Conservation (phyloP, 768 basidiomycete genomes). For the Naganishia antarctica region DNA sequence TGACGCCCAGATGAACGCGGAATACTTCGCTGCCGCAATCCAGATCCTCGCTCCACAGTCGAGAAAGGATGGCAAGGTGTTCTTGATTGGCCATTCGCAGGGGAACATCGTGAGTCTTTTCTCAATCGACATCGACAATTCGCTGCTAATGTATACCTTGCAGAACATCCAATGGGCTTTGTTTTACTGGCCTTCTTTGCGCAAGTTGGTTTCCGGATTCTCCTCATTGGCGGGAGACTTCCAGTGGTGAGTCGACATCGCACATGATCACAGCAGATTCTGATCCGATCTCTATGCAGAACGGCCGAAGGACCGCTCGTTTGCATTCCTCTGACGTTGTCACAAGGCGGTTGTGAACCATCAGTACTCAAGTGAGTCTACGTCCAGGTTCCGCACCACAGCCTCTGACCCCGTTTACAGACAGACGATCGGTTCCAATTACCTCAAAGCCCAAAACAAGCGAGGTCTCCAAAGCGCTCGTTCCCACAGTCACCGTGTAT, state of each 20-base stretch:
- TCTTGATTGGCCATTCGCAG: slow-evolving; percentile 40
- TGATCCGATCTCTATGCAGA: background rate
- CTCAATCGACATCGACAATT: background rate
- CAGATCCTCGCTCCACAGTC: slow-evolving; percentile 31
- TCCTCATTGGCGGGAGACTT: slow-evolving; percentile 38
- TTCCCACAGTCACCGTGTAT: slow-evolving; percentile 37
- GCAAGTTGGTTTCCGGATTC: slow-evolving; percentile 32
- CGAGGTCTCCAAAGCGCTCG: slow-evolving; percentile 34
- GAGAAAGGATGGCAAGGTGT: slow-evolving; percentile 35
- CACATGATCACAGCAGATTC: background rate
- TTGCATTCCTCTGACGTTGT: slow-evolving; percentile 25
- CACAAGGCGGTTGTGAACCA: slow-evolving; percentile 36
- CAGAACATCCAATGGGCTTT: slow-evolving; percentile 34
- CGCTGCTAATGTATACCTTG: too few species aligned
- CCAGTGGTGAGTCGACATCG: slow-evolving; percentile 29
- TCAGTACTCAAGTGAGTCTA: slow-evolving; percentile 32
- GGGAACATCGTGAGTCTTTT: slow-evolving; percentile 25
- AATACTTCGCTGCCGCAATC: slow-evolving; percentile 41
- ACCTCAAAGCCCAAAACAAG: slow-evolving; percentile 37
- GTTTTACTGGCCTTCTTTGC: slow-evolving; percentile 38
- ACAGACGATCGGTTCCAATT: slow-evolving; percentile 36
- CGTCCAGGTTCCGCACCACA: background rate
- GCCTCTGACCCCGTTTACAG: background rate
- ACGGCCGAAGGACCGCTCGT: slow-evolving; percentile 32
- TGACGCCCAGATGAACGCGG: slow-evolving; percentile 38